Conservation (phyloP, 2,329 filamentous ascomycete species). For the Emmonsiellopsis sp. region DNA sequence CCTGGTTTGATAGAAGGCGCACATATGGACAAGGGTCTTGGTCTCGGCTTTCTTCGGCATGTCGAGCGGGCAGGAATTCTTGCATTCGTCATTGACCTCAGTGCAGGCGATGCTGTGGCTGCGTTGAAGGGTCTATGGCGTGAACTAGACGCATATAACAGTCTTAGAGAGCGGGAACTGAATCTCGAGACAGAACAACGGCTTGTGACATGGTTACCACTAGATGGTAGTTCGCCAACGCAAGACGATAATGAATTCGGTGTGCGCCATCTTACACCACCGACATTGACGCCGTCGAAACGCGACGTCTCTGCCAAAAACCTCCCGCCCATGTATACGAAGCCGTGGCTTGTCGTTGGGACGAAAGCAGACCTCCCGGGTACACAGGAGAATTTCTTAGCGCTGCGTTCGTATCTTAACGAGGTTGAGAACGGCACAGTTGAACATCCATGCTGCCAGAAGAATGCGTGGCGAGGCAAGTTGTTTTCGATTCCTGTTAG, state of each 20-base stretch:
- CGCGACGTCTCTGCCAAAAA: conserved; percentile 34
- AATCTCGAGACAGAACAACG: conserved; percentile 55
- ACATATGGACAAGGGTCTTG: conserved; percentile 82
- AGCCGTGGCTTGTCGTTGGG: conserved; percentile 93
- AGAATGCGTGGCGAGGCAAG: conserved; percentile 50
- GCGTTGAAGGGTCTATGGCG: conserved; percentile 78
- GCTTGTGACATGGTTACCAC: conserved; percentile 44
- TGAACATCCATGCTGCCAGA: conserved; percentile 65
- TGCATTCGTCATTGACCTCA: conserved; percentile 85
- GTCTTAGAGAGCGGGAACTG: conserved; percentile 63
- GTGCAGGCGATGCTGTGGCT: conserved; percentile 64
- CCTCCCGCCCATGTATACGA: conserved; percentile 69
- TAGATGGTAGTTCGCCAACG: conserved; percentile 17
- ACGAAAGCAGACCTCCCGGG: conserved; percentile 80
- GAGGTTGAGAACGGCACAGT: conserved; percentile 52
- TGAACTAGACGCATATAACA: conserved; percentile 83
- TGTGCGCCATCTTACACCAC: not conserved
- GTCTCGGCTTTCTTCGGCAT: conserved; percentile 84
- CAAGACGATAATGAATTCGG: conserved; percentile 6
- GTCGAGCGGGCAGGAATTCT: conserved; percentile 89
- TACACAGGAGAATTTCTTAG: conserved; percentile 67
- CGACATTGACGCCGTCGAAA: conserved; percentile 7
- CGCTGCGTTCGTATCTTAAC: conserved; percentile 61
- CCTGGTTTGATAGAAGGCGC: conserved; percentile 88
- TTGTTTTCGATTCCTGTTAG: conserved; percentile 71